phyloP scores from a whole-genome alignment of 176 grass and related monocot genomes.

The Elymus sibiricus region DNA sequence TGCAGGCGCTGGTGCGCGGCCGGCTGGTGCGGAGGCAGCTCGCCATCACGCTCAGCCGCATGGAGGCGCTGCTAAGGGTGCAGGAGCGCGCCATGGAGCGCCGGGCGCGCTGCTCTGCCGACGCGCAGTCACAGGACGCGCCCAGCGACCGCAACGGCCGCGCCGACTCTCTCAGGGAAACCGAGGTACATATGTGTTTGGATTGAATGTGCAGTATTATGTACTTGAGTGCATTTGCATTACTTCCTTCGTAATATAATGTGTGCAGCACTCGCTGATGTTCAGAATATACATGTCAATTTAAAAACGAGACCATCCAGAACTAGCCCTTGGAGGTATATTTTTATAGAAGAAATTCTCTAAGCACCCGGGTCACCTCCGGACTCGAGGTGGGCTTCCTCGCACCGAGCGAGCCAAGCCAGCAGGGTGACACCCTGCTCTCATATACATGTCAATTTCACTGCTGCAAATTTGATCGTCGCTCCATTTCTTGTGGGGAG shows the following conservation, averaged over 20 bases:
- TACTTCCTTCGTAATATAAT: not conserved
- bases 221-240: not conserved
- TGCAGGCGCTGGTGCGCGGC: slow-evolving; percentile 84
- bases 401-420: too few relatives aligned
- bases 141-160: slow-evolving; percentile 13
- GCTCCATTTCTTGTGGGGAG: not conserved
- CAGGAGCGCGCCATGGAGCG: slow-evolving; percentile 80
- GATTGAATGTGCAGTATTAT: not conserved
- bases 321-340: too few relatives aligned
- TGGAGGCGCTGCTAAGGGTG: slow-evolving; percentile 76
- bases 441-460: too few relatives aligned
- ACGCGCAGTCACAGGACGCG: slow-evolving; percentile 5
- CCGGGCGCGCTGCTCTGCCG: slow-evolving; percentile 41
- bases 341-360: too few relatives aligned
- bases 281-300: too few relatives aligned
- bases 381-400: too few relatives aligned
- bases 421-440: too few relatives aligned
- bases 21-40: slow-evolving; percentile 74
- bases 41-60: slow-evolving; percentile 79
- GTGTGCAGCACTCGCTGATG: not conserved
- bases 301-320: too few relatives aligned
- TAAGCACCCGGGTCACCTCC: too few relatives aligned
- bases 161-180: slow-evolving; percentile 11
- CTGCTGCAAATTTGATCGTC: not conserved
- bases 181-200: not conserved